Base-by-base conservation (phyloP, 495 filamentous ascomycete genomes). In the Neurospora sp. region DNA sequence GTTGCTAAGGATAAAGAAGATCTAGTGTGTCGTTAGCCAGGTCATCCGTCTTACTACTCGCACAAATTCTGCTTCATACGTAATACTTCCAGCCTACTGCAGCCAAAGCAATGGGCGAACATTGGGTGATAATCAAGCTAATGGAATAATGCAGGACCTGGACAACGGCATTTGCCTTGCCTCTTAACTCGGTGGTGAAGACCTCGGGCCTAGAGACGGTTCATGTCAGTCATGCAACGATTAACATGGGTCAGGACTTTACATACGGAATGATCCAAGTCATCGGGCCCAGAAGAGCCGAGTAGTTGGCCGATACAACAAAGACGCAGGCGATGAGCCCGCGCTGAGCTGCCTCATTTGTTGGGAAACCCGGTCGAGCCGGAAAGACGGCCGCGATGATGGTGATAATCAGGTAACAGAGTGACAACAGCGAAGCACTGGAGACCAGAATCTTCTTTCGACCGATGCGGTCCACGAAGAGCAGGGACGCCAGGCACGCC, bases 291-390 rank as follows among this genome's bases (percentile, higher is more conserved):
- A 87, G 76, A 41, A 83, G 79, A 37, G 87, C 88, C 71, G 84
- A 88, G 75, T 86, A 90, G 68, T 89, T 78, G 4, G 84, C 84
- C 59, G 88, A 90, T 40, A 89, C 83, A 46, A 88, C 84, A 74
- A 88, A 87, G 80, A 90, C 87, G 73, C 85, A 85, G 35, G 88
- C 86, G 68, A 87, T 87, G 31, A 85, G 82, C 3, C 84, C 84
- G n/a, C 87, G 80, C 40, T 85, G 83, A 38, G 83, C 79, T 3
- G 76, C 73, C 44, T 82, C 83, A 68, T 79, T 80, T 9, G 77
- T 82, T 37, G 81, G 77, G 14, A 76, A 48, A 1, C 79, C 79
- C 3, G 80, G 78, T 1, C 74, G 77, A 0, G 83, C 84, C 0
- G 87, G 82, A 18, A 82, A 84, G 6, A 84, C 81, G 69, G 86